Evolutionary conservation across 2,329 filamentous ascomycete genomes (phyloP).

Genomic region (Lachnellula hyalina): DNA sequence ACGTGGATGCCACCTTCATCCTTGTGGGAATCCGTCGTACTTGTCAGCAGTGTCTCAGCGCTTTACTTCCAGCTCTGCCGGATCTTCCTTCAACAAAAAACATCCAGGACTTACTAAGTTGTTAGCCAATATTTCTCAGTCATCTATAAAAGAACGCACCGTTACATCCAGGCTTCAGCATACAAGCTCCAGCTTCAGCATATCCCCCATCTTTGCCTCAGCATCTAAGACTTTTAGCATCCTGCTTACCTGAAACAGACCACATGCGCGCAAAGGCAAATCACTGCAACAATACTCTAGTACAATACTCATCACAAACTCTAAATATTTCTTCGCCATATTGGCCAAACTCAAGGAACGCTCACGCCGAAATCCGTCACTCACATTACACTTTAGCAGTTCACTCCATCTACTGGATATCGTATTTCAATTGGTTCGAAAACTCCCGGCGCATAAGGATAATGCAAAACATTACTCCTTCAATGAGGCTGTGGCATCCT

Average conservation of each 20-base stretch:
- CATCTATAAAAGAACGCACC: not conserved
- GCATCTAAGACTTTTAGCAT: not conserved
- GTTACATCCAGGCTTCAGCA: not conserved
- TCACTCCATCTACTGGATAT: not conserved
- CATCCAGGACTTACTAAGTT: not conserved
- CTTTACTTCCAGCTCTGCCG: not conserved
- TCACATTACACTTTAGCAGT: not conserved
- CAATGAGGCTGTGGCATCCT: slow-evolving; percentile 2
- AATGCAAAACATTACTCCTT: slow-evolving; percentile 3
- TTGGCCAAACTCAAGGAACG: not conserved
- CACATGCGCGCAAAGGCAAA: not conserved
- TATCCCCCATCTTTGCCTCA: not conserved
- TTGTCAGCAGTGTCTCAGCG: not conserved
- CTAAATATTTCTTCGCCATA: not conserved
- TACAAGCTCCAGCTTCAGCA: not conserved
- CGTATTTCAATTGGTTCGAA: not conserved
- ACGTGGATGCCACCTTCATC: not conserved
- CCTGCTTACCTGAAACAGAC: not conserved
- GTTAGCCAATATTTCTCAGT: not conserved
- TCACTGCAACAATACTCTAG: not conserved
- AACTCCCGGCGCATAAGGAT: not conserved
- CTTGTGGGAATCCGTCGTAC: not conserved
- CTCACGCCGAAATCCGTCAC: not conserved
- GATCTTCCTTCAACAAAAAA: not conserved
- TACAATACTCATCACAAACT: not conserved